Base-by-base conservation (phyloP, 148 eudicot genomes). In the Chenopodium formosanum region DNA sequence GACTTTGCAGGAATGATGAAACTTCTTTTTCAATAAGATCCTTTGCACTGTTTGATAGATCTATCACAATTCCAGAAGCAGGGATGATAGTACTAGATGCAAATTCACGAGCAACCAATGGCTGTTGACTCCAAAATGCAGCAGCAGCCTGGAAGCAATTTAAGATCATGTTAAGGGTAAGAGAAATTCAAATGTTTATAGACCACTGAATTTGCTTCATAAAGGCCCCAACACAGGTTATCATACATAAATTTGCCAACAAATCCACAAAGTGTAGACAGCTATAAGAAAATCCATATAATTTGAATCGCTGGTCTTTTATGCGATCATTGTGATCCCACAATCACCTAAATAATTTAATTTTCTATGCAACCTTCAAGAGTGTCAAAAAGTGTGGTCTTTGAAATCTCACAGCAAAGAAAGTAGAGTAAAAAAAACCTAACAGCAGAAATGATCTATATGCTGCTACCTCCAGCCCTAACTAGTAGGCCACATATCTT, bases 71-170 rank as follows among this genome's bases (percentile, higher is more conserved):
- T 64, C 85, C 86, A 82, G 97, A 94, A 40, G 98, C 97, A n/a
- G 99, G 99, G 80, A 96, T 89, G 74, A 96, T 89, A 83, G 99
- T 96, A 88, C 93, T 91, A 75, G 95, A 91, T 70, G 99, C 97
- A 85, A 92, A 94, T 86, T 94, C 97, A 87, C 98, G 89, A 37
- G 98, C 97, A 89, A 91, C 90, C 86, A 94, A 86, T 74, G 99
- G 98, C 81, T 96, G 98, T 87, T 96, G 98, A 82, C 93, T 90
- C 99, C 99, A 96, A 73, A 96, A 96, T 81, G 91, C 85, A 78
- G 97, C 92, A 81, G 99, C 99, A 85, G 94, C 95, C 99, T 96
- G 85, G 4, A 73, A 77, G 52, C 27, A 13, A 23, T 22, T 29
- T 31, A 81, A 52, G n/a, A 58, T 74, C 67, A 75, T 7, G 63